Base-by-base conservation (phyloP, 164 flowering plant genomes). In the Chimonanthus praecox region DNA sequence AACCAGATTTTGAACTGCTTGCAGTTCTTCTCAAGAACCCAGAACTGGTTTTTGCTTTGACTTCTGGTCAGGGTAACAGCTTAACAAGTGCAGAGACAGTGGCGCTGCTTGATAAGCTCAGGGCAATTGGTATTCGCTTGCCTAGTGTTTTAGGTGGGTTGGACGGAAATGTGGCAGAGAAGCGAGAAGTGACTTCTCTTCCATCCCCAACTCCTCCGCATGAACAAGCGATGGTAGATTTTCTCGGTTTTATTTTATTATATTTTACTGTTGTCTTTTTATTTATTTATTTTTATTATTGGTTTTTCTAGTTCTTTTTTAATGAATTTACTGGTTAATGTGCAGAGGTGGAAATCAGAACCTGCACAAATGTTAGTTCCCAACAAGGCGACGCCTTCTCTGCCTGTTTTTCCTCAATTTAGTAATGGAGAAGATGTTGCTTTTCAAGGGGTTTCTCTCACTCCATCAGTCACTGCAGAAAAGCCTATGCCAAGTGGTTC, bases 11-110 rank as follows among this genome's bases (percentile, higher is more conserved):
- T 18, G 97, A 92, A 78, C 81, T 96, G 82, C 88, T 96, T 46
- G 95, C 95, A 33, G 96, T 84, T 13, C 78, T 96, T 72, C 88
- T 96, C 6, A 94, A 92, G 78, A 92, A 96, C 77, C 99, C 99
- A 7, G 89, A 87, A 8, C 76, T 96, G 72, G 98, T 96, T 73
- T 89, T 90, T 73, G 97, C 95, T 2, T 75, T 96, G 81, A 94
- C 97, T 5, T 88, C 97, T 67, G 97, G 97, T 7, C 93, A 91
- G 74, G 90, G 83, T 47, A 87, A 86, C 70, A 85, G 79, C 76
- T 64, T 96, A 43, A 75, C 94, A 0, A 83, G 82, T 68, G 87
- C 81, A 49, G 89, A 91, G 1, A 94, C 89, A 0, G 89, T 94
- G 67, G 87, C 80, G 76, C 78, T 96, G 78, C 93, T 96, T 16